Conservation (phyloP, 2,329 filamentous ascomycete species). For the Penicillium sp. region DNA sequence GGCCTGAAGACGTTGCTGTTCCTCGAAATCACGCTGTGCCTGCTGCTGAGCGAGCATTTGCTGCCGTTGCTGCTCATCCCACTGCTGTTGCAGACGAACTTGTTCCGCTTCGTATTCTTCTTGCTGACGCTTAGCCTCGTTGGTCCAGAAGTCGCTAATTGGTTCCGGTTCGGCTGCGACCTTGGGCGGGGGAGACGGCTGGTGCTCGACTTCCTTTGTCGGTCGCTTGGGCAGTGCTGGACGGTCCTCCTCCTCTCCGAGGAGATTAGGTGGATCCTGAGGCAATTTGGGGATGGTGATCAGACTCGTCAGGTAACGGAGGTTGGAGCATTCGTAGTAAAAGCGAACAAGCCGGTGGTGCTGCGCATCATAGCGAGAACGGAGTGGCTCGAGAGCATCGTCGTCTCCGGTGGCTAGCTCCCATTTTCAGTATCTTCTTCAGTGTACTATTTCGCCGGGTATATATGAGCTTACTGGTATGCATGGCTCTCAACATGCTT, state of each 20-base stretch:
- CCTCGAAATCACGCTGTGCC: conserved; percentile 91
- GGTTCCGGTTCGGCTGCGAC: conserved; percentile 75
- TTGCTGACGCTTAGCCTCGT: conserved; percentile 82
- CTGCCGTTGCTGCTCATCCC: conserved; percentile 70
- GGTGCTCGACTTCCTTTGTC: conserved; percentile 60
- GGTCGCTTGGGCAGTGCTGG: conserved; percentile 77
- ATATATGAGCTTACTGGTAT: conserved; percentile 64
- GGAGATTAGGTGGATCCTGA: conserved; percentile 83
- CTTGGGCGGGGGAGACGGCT: conserved; percentile 62
- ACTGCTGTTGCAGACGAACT: conserved; percentile 76
- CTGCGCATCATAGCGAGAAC: conserved; percentile 85
- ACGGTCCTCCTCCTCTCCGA: conserved; percentile 76
- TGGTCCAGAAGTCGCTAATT: conserved; percentile 97
- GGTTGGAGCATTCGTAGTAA: conserved; percentile 98
- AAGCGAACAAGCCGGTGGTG: conserved; percentile 96
- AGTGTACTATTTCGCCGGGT: too few species aligned
- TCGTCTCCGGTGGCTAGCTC: conserved; percentile 75
- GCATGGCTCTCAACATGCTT: conserved; percentile 98
- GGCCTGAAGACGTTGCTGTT: conserved; percentile 78
- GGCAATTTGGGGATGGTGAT: conserved; percentile 95
- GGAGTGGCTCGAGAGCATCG: conserved; percentile 81
- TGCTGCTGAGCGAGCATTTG: conserved; percentile 79
- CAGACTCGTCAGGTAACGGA: conserved; percentile 90
- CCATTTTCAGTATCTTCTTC: too few species aligned
- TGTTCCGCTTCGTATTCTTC: conserved; percentile 95